Base-by-base conservation (phyloP, 2,329 filamentous ascomycete species). In the Xylariaceae sp. region DNA sequence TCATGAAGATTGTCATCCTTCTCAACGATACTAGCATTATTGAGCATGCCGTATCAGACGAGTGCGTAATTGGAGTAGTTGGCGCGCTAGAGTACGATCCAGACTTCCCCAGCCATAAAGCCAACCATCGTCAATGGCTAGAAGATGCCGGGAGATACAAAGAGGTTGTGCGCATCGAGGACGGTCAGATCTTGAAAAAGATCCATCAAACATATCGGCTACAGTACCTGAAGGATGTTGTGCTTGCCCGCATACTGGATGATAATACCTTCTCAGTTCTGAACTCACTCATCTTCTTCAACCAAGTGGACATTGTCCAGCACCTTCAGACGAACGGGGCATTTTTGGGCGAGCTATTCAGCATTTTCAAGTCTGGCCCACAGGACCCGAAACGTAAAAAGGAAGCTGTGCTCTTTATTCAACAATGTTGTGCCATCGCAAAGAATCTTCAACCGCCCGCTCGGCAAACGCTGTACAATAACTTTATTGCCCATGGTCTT, bases 171-270 rank as follows among this genome's bases (percentile, higher is more conserved):
- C 85, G 80, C 40, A 96, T 98, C 53, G 85, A 90, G 54, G 88
- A 96, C 54, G 76, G 83, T 4, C 69, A 78, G 38, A 87, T 96
- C 49, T 81, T 84, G 52, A 83, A 80, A 55, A 97, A 97, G 71
- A 97, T 98, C 30, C 90, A 96, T 60, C 89, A 90, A 63, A 97
- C 93, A 1, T 96, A 96, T 68, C 87, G 93, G 30, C 71, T 98
- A 26, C 90, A 95, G 60, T 98, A 98, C 62, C 76, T 98, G 41
- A 98, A 97, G 64, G 93, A 98, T 57, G 93, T 98, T n/a, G 91
- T 97, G 1, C 77, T 98, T 33, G 93, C 93, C 22, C 82, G 93
- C 48, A 97, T 98, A 49, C 76, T 98, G 47, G 93, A 98, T 65
- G 93, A 98, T 63, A 91, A 91, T 37, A 98, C 93, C 16, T 98